Base-by-base conservation (phyloP, 768 basidiomycete genomes). In the Hortiboletus flavorubellus region DNA sequence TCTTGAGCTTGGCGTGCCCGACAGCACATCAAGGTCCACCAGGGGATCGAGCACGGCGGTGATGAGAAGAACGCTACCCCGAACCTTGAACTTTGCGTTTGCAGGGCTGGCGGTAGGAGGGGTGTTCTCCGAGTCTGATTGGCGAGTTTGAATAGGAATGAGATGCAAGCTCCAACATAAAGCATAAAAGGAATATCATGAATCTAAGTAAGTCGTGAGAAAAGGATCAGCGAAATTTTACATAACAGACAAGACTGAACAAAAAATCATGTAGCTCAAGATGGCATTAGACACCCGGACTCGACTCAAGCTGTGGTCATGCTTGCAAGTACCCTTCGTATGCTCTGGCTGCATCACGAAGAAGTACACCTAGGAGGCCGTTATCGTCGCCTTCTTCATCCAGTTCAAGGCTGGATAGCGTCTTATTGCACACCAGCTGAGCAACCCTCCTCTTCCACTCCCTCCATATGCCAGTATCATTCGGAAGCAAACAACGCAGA, bases 161-260 rank as follows among this genome's bases (percentile, higher is more conserved):
- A 8, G 80, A 77, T 4, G 82, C 76, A 38, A 99, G 73, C 71
- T 99, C 96, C 26, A n/a, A n/a, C n/a, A n/a, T n/a, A n/a, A n/a
- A n/a, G n/a, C n/a, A n/a, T n/a, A n/a, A n/a, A n/a, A n/a, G n/a
- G n/a, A n/a, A n/a, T n/a, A n/a, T n/a, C n/a, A n/a, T n/a, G n/a
- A n/a, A n/a, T n/a, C n/a, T 38, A 16, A n/a, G 16, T n/a, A 7
- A 16, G 6, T 35, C 15, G 14, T 35, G 34, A 23, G 46, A 47
- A 39, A 15, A 37, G 35, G 35, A 37, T 6, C 35, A 1, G 15
- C 35, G 14, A 37, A 34, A 34, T 14, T 4, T 34, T n/a, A n/a
- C n/a, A n/a, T 1, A 38, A 38, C 26, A 26, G 26, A 26, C 26
- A 26, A 26, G 26, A 26, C 26, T 26, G 5, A 26, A 26, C n/a